phyloP scores from a whole-genome alignment of 345 rosid genomes.

The Combretum micranthum region DNA sequence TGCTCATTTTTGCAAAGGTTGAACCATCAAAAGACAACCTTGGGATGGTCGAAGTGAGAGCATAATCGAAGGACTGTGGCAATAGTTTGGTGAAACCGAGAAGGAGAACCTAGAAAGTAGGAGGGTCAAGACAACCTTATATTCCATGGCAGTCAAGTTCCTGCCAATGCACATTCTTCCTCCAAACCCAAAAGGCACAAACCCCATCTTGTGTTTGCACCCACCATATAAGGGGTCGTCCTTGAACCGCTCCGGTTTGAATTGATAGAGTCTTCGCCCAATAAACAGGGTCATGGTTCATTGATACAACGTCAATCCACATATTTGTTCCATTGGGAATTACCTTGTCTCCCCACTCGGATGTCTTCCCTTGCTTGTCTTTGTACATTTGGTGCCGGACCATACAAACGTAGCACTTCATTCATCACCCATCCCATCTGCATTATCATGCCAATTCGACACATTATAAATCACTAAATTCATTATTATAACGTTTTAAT shows the following conservation, averaged over 20 bases:
- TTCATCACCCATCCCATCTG: conserved; percentile 20
- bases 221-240: conserved; percentile 13
- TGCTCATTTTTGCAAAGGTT: conserved; percentile 1
- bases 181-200: conserved; percentile 20
- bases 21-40: conserved; percentile 12
- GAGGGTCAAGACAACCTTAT: conserved; percentile 12
- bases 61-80: conserved; percentile 11
- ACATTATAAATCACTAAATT: too few relatives aligned
- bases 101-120: conserved; percentile 16
- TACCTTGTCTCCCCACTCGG: conserved; percentile 1
- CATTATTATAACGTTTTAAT: too few relatives aligned
- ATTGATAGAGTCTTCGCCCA: conserved; percentile 15
- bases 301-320: conserved; percentile 13
- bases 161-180: conserved; percentile 18
- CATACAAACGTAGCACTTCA: conserved; percentile 14
- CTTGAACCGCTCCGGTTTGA: conserved; percentile 17
- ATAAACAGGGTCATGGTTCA: conserved; percentile 18
- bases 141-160: conserved; percentile 14
- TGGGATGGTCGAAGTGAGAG: conserved; percentile 17
- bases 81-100: conserved; percentile 12
- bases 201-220: conserved; percentile 19
- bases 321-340: conserved; percentile 14
- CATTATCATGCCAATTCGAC: neutral
- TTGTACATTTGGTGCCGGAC: conserved; percentile 6
- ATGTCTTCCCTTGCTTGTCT: conserved; percentile 11